Evolutionary conservation across 345 rosid species (phyloP).

Genomic region (Arabis alpina): DNA sequence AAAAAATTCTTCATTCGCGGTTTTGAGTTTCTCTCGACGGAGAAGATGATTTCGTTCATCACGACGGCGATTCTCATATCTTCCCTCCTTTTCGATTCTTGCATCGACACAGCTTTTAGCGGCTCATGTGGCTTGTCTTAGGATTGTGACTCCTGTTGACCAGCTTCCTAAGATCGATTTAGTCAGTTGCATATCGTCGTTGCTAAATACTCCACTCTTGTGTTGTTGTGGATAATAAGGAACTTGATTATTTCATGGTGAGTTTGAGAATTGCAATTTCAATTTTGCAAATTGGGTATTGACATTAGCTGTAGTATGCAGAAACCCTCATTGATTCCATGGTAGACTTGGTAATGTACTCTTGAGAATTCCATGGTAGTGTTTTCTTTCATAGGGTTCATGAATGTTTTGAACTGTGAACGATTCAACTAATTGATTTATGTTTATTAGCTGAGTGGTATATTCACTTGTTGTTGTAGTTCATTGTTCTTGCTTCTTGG

Average conservation of each 20-base stretch:
- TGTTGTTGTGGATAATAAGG: conserved; percentile 17
- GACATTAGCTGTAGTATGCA: background rate
- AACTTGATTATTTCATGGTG: conserved; percentile 44
- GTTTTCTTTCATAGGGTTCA: background rate
- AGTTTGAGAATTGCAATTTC: background rate
- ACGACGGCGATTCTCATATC: too few relatives aligned
- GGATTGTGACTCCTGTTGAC: too few relatives aligned
- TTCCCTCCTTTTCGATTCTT: too few relatives aligned
- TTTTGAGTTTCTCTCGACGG: too few relatives aligned
- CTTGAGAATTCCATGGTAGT: background rate
- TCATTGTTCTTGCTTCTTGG: conserved; percentile 1
- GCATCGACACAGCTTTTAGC: too few relatives aligned
- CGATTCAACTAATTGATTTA: background rate
- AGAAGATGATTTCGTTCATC: too few relatives aligned
- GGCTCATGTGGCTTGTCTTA: too few relatives aligned
- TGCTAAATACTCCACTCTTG: too few relatives aligned
- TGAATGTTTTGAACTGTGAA: background rate
- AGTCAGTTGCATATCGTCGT: too few relatives aligned
- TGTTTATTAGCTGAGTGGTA: background rate
- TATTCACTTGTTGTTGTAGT: background rate
- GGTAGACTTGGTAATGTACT: background rate
- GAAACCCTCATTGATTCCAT: background rate
- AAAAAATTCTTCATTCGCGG: too few relatives aligned
- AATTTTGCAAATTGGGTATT: background rate
- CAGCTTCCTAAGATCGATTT: too few relatives aligned